Conservation (phyloP, 2,329 filamentous ascomycete species). For the Monilinia aucupariae region DNA sequence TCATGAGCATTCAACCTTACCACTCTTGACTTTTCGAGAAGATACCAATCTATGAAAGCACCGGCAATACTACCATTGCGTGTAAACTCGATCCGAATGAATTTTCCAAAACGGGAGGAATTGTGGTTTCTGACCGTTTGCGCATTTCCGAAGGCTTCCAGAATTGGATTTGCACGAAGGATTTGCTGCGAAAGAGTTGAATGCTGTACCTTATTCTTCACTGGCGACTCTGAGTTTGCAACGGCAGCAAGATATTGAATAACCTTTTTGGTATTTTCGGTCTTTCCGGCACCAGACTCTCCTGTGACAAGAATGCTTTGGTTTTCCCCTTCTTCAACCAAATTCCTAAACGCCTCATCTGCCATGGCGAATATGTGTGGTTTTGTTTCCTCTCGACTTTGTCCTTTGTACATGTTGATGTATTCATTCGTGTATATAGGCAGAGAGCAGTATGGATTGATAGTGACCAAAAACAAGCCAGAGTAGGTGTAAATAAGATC, state of each 20-base stretch:
- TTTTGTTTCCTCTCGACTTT: constrained; percentile 86
- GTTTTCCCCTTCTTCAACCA: constrained; percentile 91
- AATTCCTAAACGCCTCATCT: constrained; percentile 89
- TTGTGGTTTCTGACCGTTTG: constrained; percentile 98
- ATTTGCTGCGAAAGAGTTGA: constrained; percentile 95
- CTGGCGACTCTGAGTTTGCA: constrained; percentile 71
- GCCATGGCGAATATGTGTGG: constrained; percentile 98
- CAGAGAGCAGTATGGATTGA: constrained; percentile 92
- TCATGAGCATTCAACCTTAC: constrained; percentile 83
- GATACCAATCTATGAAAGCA: constrained; percentile 97
- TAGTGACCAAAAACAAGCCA: constrained; percentile 89
- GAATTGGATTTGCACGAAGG: constrained; percentile 87
- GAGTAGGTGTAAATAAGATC: constrained; percentile 99
- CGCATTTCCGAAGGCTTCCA: constrained; percentile 96
- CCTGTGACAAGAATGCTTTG: constrained; percentile 97
- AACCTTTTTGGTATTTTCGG: constrained; percentile 98
- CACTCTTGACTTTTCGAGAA: constrained; percentile 96
- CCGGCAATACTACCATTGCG: constrained; percentile 84
- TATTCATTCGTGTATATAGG: constrained; percentile 97
- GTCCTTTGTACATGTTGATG: constrained; percentile 95
- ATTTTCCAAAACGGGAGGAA: constrained; percentile 96
- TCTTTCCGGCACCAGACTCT: constrained; percentile 96
- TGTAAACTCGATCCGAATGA: constrained; percentile 94
- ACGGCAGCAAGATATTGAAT: constrained; percentile 97
- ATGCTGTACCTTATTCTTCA: constrained; percentile 58